Percentiles rank a stretch among this genome's conserved stretches.
phyloP scores from a whole-genome alignment of 2,329 filamentous ascomycete species.

The Helicocarpus griseus region DNA sequence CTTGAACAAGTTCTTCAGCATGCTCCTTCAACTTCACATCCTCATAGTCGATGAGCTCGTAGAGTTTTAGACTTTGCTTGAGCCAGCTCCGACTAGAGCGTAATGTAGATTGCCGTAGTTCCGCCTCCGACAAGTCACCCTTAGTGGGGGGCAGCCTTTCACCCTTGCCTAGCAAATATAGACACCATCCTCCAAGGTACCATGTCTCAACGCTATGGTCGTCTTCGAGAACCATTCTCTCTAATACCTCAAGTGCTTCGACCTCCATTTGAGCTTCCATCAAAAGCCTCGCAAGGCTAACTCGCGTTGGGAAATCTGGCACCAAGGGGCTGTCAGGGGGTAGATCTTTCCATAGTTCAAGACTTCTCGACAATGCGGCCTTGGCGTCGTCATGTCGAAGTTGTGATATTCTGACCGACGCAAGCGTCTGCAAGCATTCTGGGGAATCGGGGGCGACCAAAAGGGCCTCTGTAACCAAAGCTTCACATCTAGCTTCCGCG shows the following conservation, averaged over 20 bases:
- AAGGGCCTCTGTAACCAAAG: slow-evolving; percentile 80
- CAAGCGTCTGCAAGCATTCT: slow-evolving; percentile 91
- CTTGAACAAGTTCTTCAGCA: slow-evolving; percentile 34
- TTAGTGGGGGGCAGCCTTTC: slow-evolving; percentile 22
- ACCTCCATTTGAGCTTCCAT: slow-evolving; percentile 85
- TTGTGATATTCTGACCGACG: slow-evolving; percentile 89
- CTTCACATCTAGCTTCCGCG: slow-evolving; percentile 79
- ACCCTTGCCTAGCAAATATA: slow-evolving; percentile 55
- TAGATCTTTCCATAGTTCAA: slow-evolving; percentile 74
- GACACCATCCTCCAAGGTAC: slow-evolving; percentile 93
- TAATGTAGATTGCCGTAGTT: slow-evolving; percentile 54
- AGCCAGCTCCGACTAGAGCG: slow-evolving; percentile 75
- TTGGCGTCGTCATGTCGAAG: slow-evolving; percentile 66
- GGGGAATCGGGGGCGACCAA: slow-evolving; percentile 70
- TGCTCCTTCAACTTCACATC: slow-evolving; percentile 38
- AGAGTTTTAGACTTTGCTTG: slow-evolving; percentile 70
- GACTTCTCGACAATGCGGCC: slow-evolving; percentile 65
- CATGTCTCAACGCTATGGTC: slow-evolving; percentile 91
- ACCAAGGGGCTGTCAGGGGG: slow-evolving; percentile 60
- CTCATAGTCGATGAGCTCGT: slow-evolving; percentile 65
- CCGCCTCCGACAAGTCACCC: slow-evolving; percentile 24
- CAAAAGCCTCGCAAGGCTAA: slow-evolving; percentile 72
- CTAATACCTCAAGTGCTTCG: slow-evolving; percentile 74
- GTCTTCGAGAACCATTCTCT: slow-evolving; percentile 75
- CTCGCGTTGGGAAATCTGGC: slow-evolving; percentile 76